Conservation (phyloP, 2,329 filamentous ascomycete species). For the Verticillium nubilum region DNA sequence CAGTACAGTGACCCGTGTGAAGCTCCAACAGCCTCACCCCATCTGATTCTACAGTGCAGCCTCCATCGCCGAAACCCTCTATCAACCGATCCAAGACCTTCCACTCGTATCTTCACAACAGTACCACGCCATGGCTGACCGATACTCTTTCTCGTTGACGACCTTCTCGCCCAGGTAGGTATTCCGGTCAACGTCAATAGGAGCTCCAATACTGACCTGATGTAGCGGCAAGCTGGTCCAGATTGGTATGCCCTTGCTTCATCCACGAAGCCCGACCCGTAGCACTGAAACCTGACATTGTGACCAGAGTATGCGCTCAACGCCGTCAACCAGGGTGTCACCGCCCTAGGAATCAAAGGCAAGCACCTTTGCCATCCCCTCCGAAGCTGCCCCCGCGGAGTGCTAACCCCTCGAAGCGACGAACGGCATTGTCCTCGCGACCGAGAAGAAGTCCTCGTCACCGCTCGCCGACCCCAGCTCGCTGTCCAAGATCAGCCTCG, state of each 20-base stretch:
- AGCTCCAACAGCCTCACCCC: constrained; percentile 13
- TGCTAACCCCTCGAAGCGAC: constrained; percentile 58
- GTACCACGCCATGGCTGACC: constrained; percentile 73
- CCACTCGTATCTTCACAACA: constrained; percentile 2
- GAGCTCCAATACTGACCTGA: constrained; percentile 5
- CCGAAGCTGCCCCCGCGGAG: background rate
- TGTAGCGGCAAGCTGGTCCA: constrained; percentile 95
- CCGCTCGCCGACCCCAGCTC: constrained; percentile 93
- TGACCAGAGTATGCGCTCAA: constrained; percentile 92
- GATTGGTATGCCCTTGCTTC: constrained; percentile 58
- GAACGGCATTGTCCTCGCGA: constrained; percentile 97
- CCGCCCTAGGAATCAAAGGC: constrained; percentile 98
- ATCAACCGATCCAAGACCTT: constrained; percentile 9
- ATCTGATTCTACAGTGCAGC: constrained; percentile 5
- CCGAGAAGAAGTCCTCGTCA: constrained; percentile 98
- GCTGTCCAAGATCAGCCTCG: constrained; percentile 93
- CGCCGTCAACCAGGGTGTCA: constrained; percentile 98
- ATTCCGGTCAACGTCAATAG: constrained; percentile 10
- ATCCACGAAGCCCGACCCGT: background rate
- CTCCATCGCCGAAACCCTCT: background rate
- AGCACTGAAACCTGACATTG: background rate
- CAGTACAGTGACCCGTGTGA: background rate
- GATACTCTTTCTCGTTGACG: constrained; percentile 98
- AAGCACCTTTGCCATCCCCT: constrained; percentile 18
- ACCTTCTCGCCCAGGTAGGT: constrained; percentile 98